Percentiles rank a stretch among this genome's conserved stretches.
phyloP scores from a whole-genome alignment of 306 rosid genomes.

The Datisca glomerata region DNA sequence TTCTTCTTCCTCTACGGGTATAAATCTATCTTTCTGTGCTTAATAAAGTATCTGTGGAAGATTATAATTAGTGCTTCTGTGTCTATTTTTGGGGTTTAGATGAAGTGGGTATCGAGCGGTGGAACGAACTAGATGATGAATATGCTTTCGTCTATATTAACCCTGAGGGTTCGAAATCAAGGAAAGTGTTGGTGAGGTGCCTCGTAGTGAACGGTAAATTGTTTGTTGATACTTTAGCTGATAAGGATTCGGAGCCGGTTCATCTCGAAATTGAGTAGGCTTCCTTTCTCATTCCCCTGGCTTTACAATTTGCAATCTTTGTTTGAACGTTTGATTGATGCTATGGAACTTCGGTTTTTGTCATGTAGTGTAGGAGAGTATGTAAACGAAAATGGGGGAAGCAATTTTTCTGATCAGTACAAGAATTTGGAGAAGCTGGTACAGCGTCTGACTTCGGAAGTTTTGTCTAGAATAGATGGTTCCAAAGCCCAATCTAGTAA shows the following conservation, averaged over 20 bases:
- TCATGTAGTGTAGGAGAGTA: conserved; percentile 50
- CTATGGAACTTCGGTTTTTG: not conserved
- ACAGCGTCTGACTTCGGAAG: conserved; percentile 25
- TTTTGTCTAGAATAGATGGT: conserved; percentile 47
- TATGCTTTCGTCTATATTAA: conserved; percentile 63
- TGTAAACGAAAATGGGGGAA: conserved; percentile 39
- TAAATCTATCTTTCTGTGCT: not conserved
- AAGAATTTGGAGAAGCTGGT: conserved; percentile 66
- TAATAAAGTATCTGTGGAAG: not conserved
- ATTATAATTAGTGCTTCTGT: not conserved
- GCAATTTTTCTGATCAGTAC: conserved; percentile 52
- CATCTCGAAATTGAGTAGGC: conserved; percentile 56
- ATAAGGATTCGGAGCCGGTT: conserved; percentile 38
- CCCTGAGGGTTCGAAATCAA: conserved; percentile 41
- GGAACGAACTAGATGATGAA: conserved; percentile 77
- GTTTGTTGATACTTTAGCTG: conserved; percentile 46
- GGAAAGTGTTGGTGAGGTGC: conserved; percentile 74
- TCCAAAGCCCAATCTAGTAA: conserved; percentile 31
- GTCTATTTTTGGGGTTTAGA: conserved; percentile 28
- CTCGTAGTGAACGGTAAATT: conserved; percentile 56
- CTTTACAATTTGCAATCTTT: conserved; percentile 4
- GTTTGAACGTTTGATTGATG: conserved; percentile 1
- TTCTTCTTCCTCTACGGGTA: conserved; percentile 47
- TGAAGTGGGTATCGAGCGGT: conserved; percentile 60
- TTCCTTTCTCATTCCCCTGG: not conserved